Percentiles rank a stretch among this genome's conserved stretches.
phyloP scores from a whole-genome alignment of 495 filamentous ascomycete species.

The Hyaloscypha variabilis region DNA sequence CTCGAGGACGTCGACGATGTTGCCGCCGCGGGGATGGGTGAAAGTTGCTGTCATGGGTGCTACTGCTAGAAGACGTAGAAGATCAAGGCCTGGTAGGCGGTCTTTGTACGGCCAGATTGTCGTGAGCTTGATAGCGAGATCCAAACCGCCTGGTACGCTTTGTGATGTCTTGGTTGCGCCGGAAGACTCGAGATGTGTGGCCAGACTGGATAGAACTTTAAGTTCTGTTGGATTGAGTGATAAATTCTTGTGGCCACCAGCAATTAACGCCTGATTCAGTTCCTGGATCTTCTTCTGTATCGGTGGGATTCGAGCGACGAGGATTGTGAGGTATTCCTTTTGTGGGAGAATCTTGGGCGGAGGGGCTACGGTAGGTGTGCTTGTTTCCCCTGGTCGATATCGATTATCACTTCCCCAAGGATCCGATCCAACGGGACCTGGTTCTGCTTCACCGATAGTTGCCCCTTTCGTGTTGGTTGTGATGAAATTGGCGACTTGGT shows the following conservation, averaged over 20 bases:
- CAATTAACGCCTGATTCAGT: slow-evolving; percentile 67
- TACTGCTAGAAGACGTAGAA: slow-evolving; percentile 77
- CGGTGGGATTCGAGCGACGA: slow-evolving; percentile 45
- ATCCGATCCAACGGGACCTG: slow-evolving; percentile 51
- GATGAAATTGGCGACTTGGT: slow-evolving; percentile 95
- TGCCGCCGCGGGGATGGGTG: slow-evolving; percentile 42
- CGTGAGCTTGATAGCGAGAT: slow-evolving; percentile 64
- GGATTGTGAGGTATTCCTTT: slow-evolving; percentile 77
- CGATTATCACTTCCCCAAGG: slow-evolving; percentile 77
- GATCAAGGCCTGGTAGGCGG: slow-evolving; percentile 81
- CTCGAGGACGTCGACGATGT: slow-evolving; percentile 63
- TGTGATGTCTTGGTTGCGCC: slow-evolving; percentile 36
- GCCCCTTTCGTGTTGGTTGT: slow-evolving; percentile 85
- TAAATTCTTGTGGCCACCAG: slow-evolving; percentile 69
- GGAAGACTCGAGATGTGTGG: slow-evolving; percentile 57
- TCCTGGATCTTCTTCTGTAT: slow-evolving; percentile 75
- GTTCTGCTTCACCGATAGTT: slow-evolving; percentile 63
- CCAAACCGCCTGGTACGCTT: slow-evolving; percentile 44
- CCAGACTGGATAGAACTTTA: slow-evolving; percentile 54
- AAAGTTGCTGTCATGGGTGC: slow-evolving; percentile 63
- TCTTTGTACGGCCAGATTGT: slow-evolving; percentile 77
- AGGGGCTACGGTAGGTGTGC: slow-evolving; percentile 38
- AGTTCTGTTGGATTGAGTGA: slow-evolving; percentile 74
- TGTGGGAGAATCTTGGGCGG: slow-evolving; percentile 74
- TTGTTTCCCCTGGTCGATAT: slow-evolving; percentile 69